These are phyloP conservation scores for Odontarrhena argentea DNA, from an alignment of 345 rosid species.

Conservation along the genomic window DNA sequence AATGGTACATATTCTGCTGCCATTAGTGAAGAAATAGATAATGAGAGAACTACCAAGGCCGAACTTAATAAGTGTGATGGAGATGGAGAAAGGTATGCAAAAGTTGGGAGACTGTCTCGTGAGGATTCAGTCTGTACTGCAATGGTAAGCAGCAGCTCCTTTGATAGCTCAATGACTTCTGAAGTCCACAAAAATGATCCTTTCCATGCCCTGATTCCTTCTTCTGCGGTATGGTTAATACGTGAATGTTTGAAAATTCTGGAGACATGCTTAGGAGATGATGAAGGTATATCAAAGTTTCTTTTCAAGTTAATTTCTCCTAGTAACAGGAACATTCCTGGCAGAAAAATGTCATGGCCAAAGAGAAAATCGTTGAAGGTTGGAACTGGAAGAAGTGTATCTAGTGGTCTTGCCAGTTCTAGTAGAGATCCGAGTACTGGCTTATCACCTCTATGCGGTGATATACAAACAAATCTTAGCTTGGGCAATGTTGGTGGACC, in stretches of 20 bases:
- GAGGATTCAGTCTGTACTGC: slow-evolving; percentile 70
- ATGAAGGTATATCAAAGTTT: slow-evolving; percentile 54
- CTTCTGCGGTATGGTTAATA: slow-evolving; percentile 59
- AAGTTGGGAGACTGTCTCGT: slow-evolving; percentile 79
- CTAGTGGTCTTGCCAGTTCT: slow-evolving; percentile 57
- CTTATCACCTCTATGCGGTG: slow-evolving; percentile 41
- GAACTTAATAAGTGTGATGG: slow-evolving; percentile 51
- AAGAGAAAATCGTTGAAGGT: slow-evolving; percentile 60
- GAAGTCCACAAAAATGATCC: slow-evolving; percentile 42
- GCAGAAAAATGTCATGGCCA: slow-evolving; percentile 53
- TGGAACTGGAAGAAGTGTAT: slow-evolving; percentile 55
- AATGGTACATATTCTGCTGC: slow-evolving; percentile 72
- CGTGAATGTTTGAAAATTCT: slow-evolving; percentile 75
- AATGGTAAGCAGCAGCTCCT: slow-evolving; percentile 52
- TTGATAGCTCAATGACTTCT: slow-evolving; percentile 43
- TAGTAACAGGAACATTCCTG: slow-evolving; percentile 42
- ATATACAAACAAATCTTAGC: slow-evolving; percentile 41
- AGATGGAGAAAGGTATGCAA: slow-evolving; percentile 69
- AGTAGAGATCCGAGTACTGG: slow-evolving; percentile 48
- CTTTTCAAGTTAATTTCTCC: slow-evolving; percentile 41
- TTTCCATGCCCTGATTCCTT: slow-evolving; percentile 50
- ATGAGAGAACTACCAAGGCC: slow-evolving; percentile 38
- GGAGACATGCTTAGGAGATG: slow-evolving; percentile 66
- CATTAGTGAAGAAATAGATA: slow-evolving; percentile 45
- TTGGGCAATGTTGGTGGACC: slow-evolving; percentile 45